These are phyloP conservation scores for Colletotrichum eleusines DNA, from an alignment of 2,329 filamentous ascomycete species.

Conservation along the genomic window DNA sequence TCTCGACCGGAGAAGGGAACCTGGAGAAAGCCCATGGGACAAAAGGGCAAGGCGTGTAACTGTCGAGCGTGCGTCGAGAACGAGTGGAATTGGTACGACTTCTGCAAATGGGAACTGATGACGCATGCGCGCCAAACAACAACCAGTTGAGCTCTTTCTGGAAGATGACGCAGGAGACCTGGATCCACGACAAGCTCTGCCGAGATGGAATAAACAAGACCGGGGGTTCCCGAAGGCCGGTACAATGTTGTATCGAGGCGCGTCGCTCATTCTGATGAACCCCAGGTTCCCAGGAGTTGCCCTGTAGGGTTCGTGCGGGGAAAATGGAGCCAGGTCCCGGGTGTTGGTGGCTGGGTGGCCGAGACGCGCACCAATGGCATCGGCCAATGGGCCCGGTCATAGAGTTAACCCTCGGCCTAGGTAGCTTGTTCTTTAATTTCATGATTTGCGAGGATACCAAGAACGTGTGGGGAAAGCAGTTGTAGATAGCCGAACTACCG, in stretches of 20 bases:
- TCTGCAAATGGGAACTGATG: neutral
- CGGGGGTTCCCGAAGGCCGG: conserved; percentile 22
- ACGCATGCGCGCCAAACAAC: conserved; percentile 37
- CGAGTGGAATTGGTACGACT: neutral
- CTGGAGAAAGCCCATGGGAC: neutral
- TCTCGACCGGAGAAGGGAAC: conserved; percentile 11
- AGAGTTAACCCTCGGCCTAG: neutral
- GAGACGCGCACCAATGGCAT: conserved; percentile 36
- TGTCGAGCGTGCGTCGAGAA: neutral
- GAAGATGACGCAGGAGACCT: neutral
- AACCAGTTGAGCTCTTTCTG: too few species aligned
- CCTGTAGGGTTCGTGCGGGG: conserved; percentile 33
- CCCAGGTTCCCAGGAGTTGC: conserved; percentile 12
- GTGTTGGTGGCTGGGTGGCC: neutral
- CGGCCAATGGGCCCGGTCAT: neutral
- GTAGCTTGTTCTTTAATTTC: neutral
- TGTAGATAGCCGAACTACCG: too few species aligned
- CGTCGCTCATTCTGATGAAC: conserved; percentile 8
- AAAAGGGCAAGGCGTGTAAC: neutral
- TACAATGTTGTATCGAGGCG: conserved; percentile 37
- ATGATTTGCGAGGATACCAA: neutral
- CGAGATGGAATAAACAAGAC: conserved; percentile 15
- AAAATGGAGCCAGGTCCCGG: conserved; percentile 24
- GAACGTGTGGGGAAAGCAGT: neutral
- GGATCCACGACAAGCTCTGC: conserved; percentile 18